Evolutionary conservation across 768 basidiomycete species (phyloP).

Genomic region (Paxillus ammoniavirescens): DNA sequence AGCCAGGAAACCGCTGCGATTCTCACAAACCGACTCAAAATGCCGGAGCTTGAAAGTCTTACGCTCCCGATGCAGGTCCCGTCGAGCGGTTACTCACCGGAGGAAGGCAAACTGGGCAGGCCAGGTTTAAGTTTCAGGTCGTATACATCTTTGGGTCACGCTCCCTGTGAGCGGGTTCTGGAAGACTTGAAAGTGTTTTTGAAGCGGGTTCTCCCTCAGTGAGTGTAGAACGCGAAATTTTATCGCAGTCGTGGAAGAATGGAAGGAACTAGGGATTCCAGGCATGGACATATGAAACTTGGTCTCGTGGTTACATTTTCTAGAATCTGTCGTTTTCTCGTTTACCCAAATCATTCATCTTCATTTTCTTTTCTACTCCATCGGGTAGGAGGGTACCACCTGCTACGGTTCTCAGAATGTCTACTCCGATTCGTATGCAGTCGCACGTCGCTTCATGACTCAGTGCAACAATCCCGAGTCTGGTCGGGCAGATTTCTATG

Average conservation of each 20-base stretch:
- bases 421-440: slow-evolving; percentile 50
- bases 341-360: too few species aligned
- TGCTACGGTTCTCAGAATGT: slow-evolving; percentile 13
- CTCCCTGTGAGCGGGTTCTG: slow-evolving; percentile 61
- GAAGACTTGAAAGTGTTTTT: slow-evolving; percentile 72
- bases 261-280: neutral
- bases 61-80: slow-evolving; percentile 33
- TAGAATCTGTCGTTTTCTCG: too few species aligned
- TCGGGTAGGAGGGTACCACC: too few species aligned
- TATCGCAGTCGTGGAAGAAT: neutral
- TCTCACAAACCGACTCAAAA: slow-evolving; percentile 52
- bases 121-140: slow-evolving; percentile 63
- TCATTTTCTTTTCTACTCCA: too few species aligned
- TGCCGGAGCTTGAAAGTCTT: slow-evolving; percentile 39
- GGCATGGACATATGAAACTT: neutral
- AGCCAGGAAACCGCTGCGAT: slow-evolving; percentile 55
- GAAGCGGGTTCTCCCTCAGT: slow-evolving; percentile 49
- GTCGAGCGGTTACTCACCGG: slow-evolving; percentile 18
- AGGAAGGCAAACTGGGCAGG: slow-evolving; percentile 16
- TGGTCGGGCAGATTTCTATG: slow-evolving; percentile 70
- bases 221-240: slow-evolving; percentile 1
- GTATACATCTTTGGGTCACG: slow-evolving; percentile 70
- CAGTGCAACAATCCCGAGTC: slow-evolving; percentile 36
- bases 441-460: slow-evolving; percentile 61
- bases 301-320: too few species aligned